Evolutionary conservation across 257 asterid species (phyloP).

Genomic region (Nicotiana undulata): DNA sequence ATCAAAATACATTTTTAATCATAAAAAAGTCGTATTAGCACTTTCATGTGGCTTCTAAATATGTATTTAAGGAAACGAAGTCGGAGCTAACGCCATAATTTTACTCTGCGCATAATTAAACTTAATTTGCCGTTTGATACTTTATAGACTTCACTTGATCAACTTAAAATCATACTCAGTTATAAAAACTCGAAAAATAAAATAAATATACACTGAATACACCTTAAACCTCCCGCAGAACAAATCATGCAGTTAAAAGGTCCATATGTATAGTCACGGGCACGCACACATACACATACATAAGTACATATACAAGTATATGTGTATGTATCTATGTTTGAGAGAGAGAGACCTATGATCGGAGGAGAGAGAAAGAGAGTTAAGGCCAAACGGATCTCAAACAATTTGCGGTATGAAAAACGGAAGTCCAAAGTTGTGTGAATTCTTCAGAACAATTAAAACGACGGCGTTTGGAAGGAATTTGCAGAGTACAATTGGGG

Average conservation of each 20-base stretch:
- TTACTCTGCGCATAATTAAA: background rate
- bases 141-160: background rate
- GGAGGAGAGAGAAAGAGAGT: constrained; percentile 5
- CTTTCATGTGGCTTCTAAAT: background rate
- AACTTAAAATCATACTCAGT: background rate
- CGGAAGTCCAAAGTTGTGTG: background rate
- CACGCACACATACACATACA: background rate
- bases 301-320: background rate
- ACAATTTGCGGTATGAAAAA: constrained; percentile 10
- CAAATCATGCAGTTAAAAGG: background rate
- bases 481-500: background rate
- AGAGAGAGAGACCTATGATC: constrained; percentile 24
- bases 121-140: background rate
- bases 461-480: constrained; percentile 20
- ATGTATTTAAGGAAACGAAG: background rate
- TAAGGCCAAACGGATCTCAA: constrained; percentile 4
- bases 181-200: background rate
- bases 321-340: background rate
- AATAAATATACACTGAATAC: background rate
- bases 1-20: background rate
- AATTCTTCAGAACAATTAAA: background rate
- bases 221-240: background rate
- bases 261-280: background rate
- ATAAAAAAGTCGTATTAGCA: background rate
- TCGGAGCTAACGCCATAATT: background rate